phyloP scores from a whole-genome alignment of 1,284 basidiomycete species.

The Salmacisia buchloeana region DNA sequence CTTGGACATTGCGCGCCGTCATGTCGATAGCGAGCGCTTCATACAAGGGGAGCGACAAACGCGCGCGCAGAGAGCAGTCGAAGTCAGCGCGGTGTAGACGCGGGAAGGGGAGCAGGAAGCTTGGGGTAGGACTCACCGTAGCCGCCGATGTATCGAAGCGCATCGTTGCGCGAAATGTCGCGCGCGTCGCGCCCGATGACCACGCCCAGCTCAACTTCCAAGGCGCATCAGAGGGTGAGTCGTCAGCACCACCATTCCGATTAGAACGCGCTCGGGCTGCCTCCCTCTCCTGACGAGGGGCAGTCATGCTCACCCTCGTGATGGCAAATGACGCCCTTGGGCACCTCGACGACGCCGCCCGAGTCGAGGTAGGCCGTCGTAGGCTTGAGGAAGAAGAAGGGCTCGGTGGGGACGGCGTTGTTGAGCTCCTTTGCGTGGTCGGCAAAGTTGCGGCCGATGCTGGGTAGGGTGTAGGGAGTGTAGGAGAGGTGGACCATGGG shows the following conservation, averaged over 20 bases:
- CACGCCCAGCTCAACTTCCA: constrained; percentile 89
- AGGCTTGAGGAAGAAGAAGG: constrained; percentile 98
- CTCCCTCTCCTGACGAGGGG: neutral
- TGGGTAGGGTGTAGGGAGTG: constrained; percentile 18
- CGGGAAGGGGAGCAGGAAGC: neutral
- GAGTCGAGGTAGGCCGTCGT: constrained; percentile 81
- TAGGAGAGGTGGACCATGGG: constrained; percentile 7
- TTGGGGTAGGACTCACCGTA: constrained; percentile 55
- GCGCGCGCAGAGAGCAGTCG: neutral
- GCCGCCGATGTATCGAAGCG: constrained; percentile 76
- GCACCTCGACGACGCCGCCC: constrained; percentile 73
- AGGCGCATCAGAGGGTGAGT: neutral
- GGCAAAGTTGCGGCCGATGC: constrained; percentile 54
- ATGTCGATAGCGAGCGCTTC: constrained; percentile 86
- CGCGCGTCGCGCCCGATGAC: constrained; percentile 80
- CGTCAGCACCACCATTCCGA: neutral
- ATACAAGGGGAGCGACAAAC: neutral
- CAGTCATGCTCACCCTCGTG: constrained; percentile 68
- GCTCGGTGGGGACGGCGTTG: constrained; percentile 83
- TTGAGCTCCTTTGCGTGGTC: constrained; percentile 88
- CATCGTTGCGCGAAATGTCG: constrained; percentile 69
- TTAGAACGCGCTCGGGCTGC: neutral
- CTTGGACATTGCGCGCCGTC: constrained; percentile 82
- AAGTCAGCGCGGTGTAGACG: neutral
- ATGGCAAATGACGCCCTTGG: constrained; percentile 74